Evolutionary conservation across 225 moss, liverwort and hornwort genomes (phyloP), one percentile per base, ranked within the genome.

Genomic region (Polytrichum formosum): DNA sequence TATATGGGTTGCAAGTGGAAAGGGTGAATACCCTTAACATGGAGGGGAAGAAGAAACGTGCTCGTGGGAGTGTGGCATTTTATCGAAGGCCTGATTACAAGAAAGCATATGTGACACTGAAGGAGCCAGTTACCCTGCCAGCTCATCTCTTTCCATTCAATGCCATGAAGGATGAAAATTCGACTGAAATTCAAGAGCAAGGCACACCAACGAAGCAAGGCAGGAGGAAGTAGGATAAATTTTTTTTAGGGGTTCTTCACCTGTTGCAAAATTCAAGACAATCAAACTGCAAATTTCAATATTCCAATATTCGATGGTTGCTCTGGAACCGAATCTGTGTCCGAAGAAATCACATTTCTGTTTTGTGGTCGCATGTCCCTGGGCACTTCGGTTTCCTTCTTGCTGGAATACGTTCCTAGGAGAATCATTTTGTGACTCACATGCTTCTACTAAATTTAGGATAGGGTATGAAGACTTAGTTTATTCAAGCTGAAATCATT

Each of bases 41-140:
- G 98, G 98, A 98, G 82, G 98, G 98, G n/a, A 94, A 98, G 87
- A 94, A 94, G 86, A 98, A 98, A 73, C 82, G 88, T 3, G 81
- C 84, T 19, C 80, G 88, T 74, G 91, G 88, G 70, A 87, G 65
- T 21, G 62, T 74, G 79, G 74, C 74, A 1, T 91, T 63, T 64
- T 88, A 92, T 81, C 83, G 94, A 62, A 88, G 94, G 79, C 98
- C 94, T 30, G 98, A 98, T 67, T 98, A 98, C 82, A 98, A 98
- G 80, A 98, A 98, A 79, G 98, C 98, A 1, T 98, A 98, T 65
- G 97, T 97, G 58, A 88, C 91, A 2, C 85, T 97, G 23, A 97
- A 91, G 67, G 87, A 91, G 76, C 88, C 94, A 6, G 81, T 94
- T 6, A 88, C 94, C 10, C 79, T 97, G 64, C 97, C 94, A n/a